Evolutionary conservation across 1,139 yeast species (phyloP), one percentile per base, ranked within the genome.

Genomic region (Hanseniaspora sp.): DNA sequence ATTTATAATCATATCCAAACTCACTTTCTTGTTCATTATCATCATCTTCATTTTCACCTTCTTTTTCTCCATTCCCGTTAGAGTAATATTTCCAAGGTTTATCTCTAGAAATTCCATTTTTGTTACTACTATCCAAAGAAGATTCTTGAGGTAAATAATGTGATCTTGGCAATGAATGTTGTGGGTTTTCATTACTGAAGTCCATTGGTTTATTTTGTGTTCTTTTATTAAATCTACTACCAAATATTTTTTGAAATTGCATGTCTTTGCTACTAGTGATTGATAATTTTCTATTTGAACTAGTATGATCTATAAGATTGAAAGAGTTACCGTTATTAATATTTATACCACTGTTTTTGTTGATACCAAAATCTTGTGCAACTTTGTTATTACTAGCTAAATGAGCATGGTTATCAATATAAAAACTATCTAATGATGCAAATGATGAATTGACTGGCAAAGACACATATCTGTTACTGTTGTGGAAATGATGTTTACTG

Each of bases 341-440:
- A n/a, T 15, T 45, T 18, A 45, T 45, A 12, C 13, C 40, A 7
- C 12, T 33, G 8, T 35, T 12, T 12, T 12, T 18, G 8, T 6
- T 23, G 28, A 28, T 29, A 15, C 12, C 37, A n/a, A 41, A 28
- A 28, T 29, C 18, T 46, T 31, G 15, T 15, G 11, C n/a, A 8
- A 37, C 39, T 38, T 31, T 42, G 18, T 13, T 23, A n/a, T 46
- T 44, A 11, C 28, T 33, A 12, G 51, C 51, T 33, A 51, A 29
- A 45, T 45, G 51, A 1, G 71, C 73, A 58, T 63, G 69, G 46
- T 66, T 68, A 53, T 82, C 86, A 60, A 82, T 83, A 63, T 82
- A 82, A 55, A 78, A 74, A 63, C 88, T 82, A 63, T 83, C 88
- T 63, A 84, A 70, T 0, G 90, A 83, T 0, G 90, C 92, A 71